Percentiles rank a stretch among this genome's conserved stretches.
Conservation (phyloP, 345 rosid species). For the Eutrema yunnanense region DNA sequence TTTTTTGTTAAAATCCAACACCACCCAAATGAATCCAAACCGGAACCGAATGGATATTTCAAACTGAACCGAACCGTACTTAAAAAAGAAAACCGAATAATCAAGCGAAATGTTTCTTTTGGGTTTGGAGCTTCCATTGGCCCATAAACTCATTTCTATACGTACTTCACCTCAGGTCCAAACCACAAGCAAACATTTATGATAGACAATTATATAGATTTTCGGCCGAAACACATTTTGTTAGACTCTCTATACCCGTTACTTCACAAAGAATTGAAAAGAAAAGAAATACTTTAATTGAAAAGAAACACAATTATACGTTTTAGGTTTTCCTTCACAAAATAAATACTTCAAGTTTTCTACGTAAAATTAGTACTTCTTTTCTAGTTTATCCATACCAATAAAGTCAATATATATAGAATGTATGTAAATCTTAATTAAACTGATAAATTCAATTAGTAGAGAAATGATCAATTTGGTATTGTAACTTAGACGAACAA, state of each 20-base stretch:
- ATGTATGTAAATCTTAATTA: background rate
- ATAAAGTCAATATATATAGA: background rate
- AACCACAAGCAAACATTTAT: background rate
- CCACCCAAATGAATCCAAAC: background rate
- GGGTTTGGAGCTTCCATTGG: background rate
- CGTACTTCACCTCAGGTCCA: conserved; percentile 9
- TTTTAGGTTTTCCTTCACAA: too few species aligned
- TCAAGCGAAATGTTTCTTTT: background rate
- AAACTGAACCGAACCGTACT: background rate
- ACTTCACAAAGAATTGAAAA: too few species aligned
- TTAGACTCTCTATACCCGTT: too few species aligned
- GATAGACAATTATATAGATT: background rate
- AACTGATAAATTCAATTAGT: background rate
- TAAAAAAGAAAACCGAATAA: background rate
- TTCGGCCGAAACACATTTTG: background rate
- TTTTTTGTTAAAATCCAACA: background rate
- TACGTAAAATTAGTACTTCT: background rate
- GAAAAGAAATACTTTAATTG: too few species aligned
- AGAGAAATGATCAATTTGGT: background rate
- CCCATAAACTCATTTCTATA: background rate
- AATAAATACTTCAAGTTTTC: too few species aligned
- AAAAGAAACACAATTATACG: too few species aligned
- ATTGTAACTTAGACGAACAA: background rate
- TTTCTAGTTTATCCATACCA: background rate
- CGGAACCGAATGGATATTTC: background rate